A percentile compares a stretch with the other conserved stretches of the same genome.
phyloP scores from a whole-genome alignment of 2,329 filamentous ascomycete species.

The Monosporascus sp. region DNA sequence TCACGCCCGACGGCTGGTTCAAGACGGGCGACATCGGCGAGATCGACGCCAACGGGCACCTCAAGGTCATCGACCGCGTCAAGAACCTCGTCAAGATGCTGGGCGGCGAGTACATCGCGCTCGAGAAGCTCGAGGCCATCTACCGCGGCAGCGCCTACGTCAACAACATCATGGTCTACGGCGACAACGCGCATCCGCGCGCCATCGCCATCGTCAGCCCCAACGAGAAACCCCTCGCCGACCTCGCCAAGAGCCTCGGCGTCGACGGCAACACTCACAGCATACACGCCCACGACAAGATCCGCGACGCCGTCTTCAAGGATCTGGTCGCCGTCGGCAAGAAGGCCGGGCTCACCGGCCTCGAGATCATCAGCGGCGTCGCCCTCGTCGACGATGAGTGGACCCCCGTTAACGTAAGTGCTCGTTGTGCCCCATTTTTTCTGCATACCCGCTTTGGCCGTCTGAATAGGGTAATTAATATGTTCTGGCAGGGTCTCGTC shows the following conservation, averaged over 20 bases:
- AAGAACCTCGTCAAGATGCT: constrained; percentile 97
- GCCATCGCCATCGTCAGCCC: constrained; percentile 76
- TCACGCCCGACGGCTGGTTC: constrained; percentile 90
- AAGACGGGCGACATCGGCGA: constrained; percentile 95
- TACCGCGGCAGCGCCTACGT: constrained; percentile 79
- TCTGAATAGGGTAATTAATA: neutral
- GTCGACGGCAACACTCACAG: constrained; percentile 62
- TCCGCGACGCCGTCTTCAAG: constrained; percentile 57
- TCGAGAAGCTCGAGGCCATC: constrained; percentile 91
- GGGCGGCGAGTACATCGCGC: constrained; percentile 92
- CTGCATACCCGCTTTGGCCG: neutral
- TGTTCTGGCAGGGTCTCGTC: constrained; percentile 44
- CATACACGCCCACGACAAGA: constrained; percentile 61
- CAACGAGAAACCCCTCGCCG: constrained; percentile 57
- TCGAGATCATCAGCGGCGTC: constrained; percentile 72
- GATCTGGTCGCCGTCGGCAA: constrained; percentile 62
- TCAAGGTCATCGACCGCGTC: constrained; percentile 89
- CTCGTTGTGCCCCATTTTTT: neutral
- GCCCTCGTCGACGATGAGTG: constrained; percentile 82
- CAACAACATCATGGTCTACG: constrained; percentile 82
- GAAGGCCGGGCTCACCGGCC: constrained; percentile 59
- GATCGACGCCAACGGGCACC: constrained; percentile 72
- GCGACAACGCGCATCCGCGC: constrained; percentile 66
- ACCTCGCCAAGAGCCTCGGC: constrained; percentile 54
- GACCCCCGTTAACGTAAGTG: constrained; percentile 76